Evolutionary conservation across 2,329 filamentous ascomycete species (phyloP).

Genomic region (Colletotrichum cereale): DNA sequence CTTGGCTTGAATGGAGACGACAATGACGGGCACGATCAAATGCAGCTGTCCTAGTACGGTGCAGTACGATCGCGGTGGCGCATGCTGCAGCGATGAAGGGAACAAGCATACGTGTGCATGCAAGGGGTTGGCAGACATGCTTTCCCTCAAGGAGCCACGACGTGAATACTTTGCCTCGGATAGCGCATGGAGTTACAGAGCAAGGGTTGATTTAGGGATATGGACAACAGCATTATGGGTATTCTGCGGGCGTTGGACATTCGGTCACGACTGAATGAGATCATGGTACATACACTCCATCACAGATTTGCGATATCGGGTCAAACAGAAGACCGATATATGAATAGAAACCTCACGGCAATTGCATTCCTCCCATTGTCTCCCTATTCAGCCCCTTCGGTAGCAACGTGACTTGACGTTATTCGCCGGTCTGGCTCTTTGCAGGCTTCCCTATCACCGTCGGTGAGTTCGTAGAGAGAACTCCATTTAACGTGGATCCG

Average conservation of each 20-base stretch:
- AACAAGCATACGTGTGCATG: not conserved
- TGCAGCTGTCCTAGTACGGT: conserved; percentile 38
- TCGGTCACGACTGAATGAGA: conserved; percentile 22
- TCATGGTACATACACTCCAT: conserved; percentile 8
- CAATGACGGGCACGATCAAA: conserved; percentile 34
- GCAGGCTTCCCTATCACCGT: not conserved
- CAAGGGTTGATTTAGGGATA: not conserved
- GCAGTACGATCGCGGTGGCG: not conserved
- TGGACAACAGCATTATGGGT: not conserved
- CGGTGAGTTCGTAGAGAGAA: not conserved
- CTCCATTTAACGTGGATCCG: not conserved
- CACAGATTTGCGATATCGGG: conserved; percentile 10
- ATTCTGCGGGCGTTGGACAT: conserved; percentile 21
- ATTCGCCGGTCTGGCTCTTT: not conserved
- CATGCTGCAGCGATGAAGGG: not conserved
- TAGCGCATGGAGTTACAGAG: conserved; percentile 23
- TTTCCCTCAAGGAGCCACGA: not conserved
- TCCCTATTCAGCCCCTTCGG: too few species aligned
- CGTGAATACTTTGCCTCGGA: not conserved
- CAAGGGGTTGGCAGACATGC: too few species aligned
- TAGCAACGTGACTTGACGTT: not conserved
- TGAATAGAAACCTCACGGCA: conserved; percentile 22
- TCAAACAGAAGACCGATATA: conserved; percentile 30
- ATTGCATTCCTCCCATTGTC: not conserved
- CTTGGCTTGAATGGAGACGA: conserved; percentile 53